A percentile compares a stretch with the other conserved stretches of the same genome.
Evolutionary conservation across 2,329 filamentous ascomycete species (phyloP).

Genomic region (Colletotrichum caudatum): DNA sequence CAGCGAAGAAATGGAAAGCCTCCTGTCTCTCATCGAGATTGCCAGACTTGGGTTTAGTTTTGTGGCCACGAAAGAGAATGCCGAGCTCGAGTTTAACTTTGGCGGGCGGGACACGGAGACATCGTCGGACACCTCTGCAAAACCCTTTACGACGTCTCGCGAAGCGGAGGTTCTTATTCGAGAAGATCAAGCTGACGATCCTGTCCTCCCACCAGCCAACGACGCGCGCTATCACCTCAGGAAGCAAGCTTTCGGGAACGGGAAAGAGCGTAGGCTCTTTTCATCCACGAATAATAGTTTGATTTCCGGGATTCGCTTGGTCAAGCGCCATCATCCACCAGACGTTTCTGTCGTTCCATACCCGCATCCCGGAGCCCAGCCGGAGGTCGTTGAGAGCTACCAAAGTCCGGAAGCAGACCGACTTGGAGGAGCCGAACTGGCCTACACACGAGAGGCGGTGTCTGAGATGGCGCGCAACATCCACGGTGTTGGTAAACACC

Average conservation of each 20-base stretch:
- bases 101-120: background rate
- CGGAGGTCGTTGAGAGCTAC: slow-evolving; percentile 6
- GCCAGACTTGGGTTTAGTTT: background rate
- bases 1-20: slow-evolving; percentile 8
- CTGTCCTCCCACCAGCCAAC: slow-evolving; percentile 16
- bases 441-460: slow-evolving; percentile 16
- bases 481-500: background rate
- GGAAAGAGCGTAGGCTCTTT: slow-evolving; percentile 1
- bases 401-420: slow-evolving; percentile 16
- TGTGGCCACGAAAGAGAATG: background rate
- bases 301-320: background rate
- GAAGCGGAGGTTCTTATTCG: background rate
- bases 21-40: background rate
- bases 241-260: background rate
- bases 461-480: slow-evolving; percentile 7
- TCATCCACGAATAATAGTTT: background rate
- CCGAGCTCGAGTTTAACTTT: background rate
- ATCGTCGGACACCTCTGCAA: background rate
- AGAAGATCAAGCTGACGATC: background rate
- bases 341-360: background rate
- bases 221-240: background rate
- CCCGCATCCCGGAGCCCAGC: background rate
- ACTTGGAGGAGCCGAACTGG: background rate
- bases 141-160: background rate
- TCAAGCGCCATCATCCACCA: background rate